Evolutionary conservation across 2,329 filamentous ascomycete species (phyloP).

Genomic region (Diplodia corticola): DNA sequence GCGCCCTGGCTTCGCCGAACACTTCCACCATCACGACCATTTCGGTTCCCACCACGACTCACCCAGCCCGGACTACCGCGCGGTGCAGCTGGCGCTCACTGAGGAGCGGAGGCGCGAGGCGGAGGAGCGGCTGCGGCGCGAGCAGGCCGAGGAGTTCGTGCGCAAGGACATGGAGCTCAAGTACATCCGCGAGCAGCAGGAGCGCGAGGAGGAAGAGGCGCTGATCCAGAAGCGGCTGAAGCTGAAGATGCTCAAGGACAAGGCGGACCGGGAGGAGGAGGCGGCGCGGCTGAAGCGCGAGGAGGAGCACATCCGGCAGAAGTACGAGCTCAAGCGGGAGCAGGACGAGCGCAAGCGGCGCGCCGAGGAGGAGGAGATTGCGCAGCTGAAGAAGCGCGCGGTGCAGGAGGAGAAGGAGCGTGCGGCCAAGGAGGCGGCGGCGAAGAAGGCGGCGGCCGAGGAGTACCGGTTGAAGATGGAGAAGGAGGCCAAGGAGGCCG

Average conservation of each 20-base stretch:
- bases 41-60: neutral
- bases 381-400: slow-evolving; percentile 33
- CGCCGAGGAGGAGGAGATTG: slow-evolving; percentile 33
- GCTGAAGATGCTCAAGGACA: slow-evolving; percentile 36
- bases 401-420: slow-evolving; percentile 33
- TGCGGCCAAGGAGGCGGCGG: slow-evolving; percentile 33
- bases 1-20: slow-evolving; percentile 34
- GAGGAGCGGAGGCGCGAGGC: slow-evolving; percentile 13
- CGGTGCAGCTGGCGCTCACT: slow-evolving; percentile 16
- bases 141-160: slow-evolving; percentile 33
- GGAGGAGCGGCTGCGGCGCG: slow-evolving; percentile 29
- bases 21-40: slow-evolving; percentile 26
- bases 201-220: slow-evolving; percentile 37
- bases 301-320: slow-evolving; percentile 35
- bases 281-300: slow-evolving; percentile 27
- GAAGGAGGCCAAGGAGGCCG: slow-evolving; percentile 31
- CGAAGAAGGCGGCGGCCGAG: slow-evolving; percentile 39
- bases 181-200: slow-evolving; percentile 21
- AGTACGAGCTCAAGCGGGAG: slow-evolving; percentile 35
- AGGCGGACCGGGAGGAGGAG: slow-evolving; percentile 32
- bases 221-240: slow-evolving; percentile 37
- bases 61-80: slow-evolving; percentile 28
- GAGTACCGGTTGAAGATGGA: slow-evolving; percentile 40
- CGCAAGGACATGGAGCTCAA: slow-evolving; percentile 23
- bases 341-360: slow-evolving; percentile 27